phyloP scores from a whole-genome alignment of 805 yeast genomes.

The Saccharomycopsis fermentans region DNA sequence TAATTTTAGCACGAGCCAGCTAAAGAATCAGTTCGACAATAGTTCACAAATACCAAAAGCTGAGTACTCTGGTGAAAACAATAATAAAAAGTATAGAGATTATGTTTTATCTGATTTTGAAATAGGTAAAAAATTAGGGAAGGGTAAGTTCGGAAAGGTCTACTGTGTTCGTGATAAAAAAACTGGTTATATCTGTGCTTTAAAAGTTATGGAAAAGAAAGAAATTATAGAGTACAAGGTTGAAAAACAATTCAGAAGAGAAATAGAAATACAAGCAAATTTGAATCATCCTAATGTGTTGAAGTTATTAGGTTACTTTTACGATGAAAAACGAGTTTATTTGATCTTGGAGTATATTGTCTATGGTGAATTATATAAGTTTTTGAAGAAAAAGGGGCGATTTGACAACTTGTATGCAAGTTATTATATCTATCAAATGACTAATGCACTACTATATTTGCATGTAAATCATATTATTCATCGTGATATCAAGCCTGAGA shows the following conservation, averaged over 20 bases:
- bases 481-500: constrained; percentile 91
- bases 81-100: constrained; percentile 3
- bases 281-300: constrained; percentile 71
- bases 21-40: not conserved
- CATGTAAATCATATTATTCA: constrained; percentile 79
- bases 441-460: constrained; percentile 66
- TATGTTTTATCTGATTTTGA: constrained; percentile 60
- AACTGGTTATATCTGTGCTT: constrained; percentile 76
- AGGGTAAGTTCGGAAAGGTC: constrained; percentile 89
- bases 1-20: not conserved
- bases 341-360: constrained; percentile 76
- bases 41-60: not conserved
- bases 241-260: constrained; percentile 80
- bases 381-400: constrained; percentile 53
- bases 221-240: constrained; percentile 68
- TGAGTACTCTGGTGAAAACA: not conserved
- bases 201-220: constrained; percentile 81
- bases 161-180: constrained; percentile 73
- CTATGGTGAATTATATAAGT: constrained; percentile 77
- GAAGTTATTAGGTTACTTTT: constrained; percentile 77
- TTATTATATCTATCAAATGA: constrained; percentile 71
- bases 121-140: constrained; percentile 71
- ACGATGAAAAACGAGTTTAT: constrained; percentile 72
- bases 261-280: constrained; percentile 81
- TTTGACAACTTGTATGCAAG: constrained; percentile 70